phyloP scores from a whole-genome alignment of 163 green algal species.

The Chloroidium sp. region DNA sequence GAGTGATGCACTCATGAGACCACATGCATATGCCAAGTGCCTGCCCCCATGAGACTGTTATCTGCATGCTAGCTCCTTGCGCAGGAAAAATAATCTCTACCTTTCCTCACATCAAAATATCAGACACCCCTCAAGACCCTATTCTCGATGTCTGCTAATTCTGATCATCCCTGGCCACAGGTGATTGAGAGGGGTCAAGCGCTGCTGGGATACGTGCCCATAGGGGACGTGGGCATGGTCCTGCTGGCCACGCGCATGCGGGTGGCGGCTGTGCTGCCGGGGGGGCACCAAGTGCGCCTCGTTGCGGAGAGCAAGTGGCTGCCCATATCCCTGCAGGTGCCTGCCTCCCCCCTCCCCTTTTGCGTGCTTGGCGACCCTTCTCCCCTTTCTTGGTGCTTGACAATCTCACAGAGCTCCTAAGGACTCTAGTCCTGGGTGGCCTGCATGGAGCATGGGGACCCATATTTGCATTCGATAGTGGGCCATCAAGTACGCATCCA shows the following conservation, averaged over 20 bases:
- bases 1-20: no score
- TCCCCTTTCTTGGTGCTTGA: no score
- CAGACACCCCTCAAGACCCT: not conserved
- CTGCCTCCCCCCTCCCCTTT: not conserved
- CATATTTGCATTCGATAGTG: no score
- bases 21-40: not conserved
- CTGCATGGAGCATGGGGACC: no score
- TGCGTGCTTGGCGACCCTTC: no score
- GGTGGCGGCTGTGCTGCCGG: conserved; percentile 35
- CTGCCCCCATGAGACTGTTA: not conserved
- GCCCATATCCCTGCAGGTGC: conserved; percentile 25
- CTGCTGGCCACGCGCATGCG: conserved; percentile 31
- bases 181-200: conserved; percentile 23
- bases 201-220: conserved; percentile 36
- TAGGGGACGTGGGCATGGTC: conserved; percentile 21
- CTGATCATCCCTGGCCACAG: conserved; percentile 3
- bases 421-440: no score
- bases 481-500: no score
- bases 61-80: not conserved
- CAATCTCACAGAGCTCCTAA: no score
- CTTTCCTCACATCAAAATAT: not conserved
- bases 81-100: not conserved
- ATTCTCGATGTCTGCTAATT: not conserved
- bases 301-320: conserved; percentile 42
- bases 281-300: conserved; percentile 33